Percentiles rank a stretch among this genome's conserved stretches.
Evolutionary conservation across 768 basidiomycete genomes (phyloP).

Genomic region (Xerocomellus intermedius): DNA sequence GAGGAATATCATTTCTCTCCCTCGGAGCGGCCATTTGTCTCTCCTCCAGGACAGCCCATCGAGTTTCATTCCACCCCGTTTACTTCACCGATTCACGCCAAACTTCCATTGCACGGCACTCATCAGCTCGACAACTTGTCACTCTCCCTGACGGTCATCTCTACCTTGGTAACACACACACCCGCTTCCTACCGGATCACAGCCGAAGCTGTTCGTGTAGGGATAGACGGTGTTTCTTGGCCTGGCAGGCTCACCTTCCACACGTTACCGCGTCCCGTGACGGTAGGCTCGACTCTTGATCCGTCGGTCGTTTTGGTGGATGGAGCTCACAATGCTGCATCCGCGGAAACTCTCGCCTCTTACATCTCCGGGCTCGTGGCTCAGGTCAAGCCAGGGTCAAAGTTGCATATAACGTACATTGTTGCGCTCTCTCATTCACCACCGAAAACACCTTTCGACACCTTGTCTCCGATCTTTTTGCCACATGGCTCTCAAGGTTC

Average conservation of each 20-base stretch:
- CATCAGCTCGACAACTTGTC: conserved; percentile 89
- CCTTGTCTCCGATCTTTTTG: conserved; percentile 64
- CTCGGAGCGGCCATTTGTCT: conserved; percentile 23
- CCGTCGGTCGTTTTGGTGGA: conserved; percentile 66
- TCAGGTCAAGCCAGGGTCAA: conserved; percentile 19
- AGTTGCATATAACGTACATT: conserved; percentile 62
- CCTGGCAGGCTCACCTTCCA: conserved; percentile 82
- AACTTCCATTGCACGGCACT: conserved; percentile 68
- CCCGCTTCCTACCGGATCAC: conserved; percentile 43
- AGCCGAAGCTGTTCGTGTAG: conserved; percentile 46
- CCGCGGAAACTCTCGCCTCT: conserved; percentile 59
- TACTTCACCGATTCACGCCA: conserved; percentile 41
- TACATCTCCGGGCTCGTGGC: conserved; percentile 49
- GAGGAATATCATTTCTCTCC: conserved; percentile 37
- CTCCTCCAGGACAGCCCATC: conserved; percentile 44
- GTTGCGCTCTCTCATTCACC: conserved; percentile 85
- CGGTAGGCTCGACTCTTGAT: conserved; percentile 8
- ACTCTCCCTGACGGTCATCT: conserved; percentile 61
- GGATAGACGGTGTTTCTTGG: conserved; percentile 68
- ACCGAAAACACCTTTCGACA: conserved; percentile 74
- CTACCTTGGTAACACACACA: conserved; percentile 48
- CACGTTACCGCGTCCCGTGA: conserved; percentile 24
- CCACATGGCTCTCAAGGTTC: conserved; percentile 29
- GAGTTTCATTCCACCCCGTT: conserved; percentile 44
- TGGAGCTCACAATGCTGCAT: conserved; percentile 91